Percentiles rank a stretch among this genome's conserved stretches.
These are phyloP conservation scores for Eucalyptus marginata DNA, from an alignment of 345 rosid genomes.

Conservation along the genomic window DNA sequence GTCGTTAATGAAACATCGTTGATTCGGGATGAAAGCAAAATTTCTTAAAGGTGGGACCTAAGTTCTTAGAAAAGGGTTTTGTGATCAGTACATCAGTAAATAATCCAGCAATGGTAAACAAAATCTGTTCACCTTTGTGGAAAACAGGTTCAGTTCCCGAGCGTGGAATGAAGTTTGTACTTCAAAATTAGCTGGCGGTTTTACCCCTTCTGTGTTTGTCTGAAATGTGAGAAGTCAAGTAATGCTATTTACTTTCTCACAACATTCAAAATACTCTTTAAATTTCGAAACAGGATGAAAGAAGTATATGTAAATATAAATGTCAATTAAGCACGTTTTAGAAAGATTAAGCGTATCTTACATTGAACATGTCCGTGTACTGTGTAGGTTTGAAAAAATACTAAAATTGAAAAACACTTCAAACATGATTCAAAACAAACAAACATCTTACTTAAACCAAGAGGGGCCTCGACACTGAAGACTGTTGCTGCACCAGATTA, in stretches of 20 bases:
- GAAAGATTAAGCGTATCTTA: neutral
- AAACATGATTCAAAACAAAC: neutral
- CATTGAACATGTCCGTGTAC: neutral
- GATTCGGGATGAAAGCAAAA: neutral
- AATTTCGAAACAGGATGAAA: neutral
- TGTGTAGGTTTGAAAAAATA: neutral
- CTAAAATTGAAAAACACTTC: neutral
- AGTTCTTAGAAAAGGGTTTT: neutral
- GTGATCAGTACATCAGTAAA: neutral
- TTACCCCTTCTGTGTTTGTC: neutral
- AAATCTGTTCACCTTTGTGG: neutral
- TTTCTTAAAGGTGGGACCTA: neutral
- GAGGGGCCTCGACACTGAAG: neutral
- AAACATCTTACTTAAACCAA: neutral
- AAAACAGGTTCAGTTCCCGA: neutral
- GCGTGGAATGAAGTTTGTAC: neutral
- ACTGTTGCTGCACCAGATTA: neutral
- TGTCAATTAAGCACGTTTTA: neutral
- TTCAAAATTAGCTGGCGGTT: neutral
- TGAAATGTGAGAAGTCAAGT: neutral
- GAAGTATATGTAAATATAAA: neutral
- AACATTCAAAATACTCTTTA: neutral
- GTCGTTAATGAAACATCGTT: neutral
- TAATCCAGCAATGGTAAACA: neutral
- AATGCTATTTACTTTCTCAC: neutral